These are phyloP conservation scores for Xylaria sp. DNA, from an alignment of 2,329 filamentous ascomycete species.

Conservation along the genomic window DNA sequence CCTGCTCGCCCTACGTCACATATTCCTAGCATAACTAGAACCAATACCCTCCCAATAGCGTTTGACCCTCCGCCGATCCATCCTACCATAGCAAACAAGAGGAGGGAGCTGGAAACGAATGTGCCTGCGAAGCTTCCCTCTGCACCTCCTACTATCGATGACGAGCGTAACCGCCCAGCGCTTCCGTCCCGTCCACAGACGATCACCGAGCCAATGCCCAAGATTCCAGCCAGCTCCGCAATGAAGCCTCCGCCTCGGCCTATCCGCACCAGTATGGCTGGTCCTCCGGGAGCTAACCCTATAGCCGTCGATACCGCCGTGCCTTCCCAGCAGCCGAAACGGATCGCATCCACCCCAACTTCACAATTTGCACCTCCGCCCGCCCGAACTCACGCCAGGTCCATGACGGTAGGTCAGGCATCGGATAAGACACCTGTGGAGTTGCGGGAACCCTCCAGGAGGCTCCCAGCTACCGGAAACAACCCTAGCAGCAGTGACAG, in stretches of 20 bases:
- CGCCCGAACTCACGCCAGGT: constrained; percentile 58
- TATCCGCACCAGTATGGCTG: constrained; percentile 52
- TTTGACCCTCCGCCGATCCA: constrained; percentile 67
- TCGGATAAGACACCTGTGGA: constrained; percentile 54
- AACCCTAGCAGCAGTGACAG: constrained; percentile 35
- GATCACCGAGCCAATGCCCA: constrained; percentile 50
- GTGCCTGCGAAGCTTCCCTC: constrained; percentile 53
- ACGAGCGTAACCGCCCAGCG: constrained; percentile 54
- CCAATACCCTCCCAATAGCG: constrained; percentile 50
- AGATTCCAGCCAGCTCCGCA: constrained; percentile 44
- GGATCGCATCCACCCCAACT: constrained; percentile 60
- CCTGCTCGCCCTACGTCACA: constrained; percentile 59
- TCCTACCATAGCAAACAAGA: constrained; percentile 57
- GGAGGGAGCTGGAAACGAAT: constrained; percentile 58
- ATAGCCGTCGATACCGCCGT: constrained; percentile 40
- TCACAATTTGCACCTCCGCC: constrained; percentile 57
- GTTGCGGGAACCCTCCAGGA: constrained; percentile 50
- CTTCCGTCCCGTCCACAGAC: constrained; percentile 62
- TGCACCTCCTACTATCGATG: constrained; percentile 56
- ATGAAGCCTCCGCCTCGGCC: constrained; percentile 59
- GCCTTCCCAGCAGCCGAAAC: constrained; percentile 49
- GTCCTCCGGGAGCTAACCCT: constrained; percentile 41
- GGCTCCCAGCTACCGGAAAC: constrained; percentile 39
- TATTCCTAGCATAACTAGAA: constrained; percentile 45
- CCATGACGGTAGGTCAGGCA: constrained; percentile 62